Conservation (phyloP, 2,329 filamentous ascomycete species). For the Fusarium sp. region DNA sequence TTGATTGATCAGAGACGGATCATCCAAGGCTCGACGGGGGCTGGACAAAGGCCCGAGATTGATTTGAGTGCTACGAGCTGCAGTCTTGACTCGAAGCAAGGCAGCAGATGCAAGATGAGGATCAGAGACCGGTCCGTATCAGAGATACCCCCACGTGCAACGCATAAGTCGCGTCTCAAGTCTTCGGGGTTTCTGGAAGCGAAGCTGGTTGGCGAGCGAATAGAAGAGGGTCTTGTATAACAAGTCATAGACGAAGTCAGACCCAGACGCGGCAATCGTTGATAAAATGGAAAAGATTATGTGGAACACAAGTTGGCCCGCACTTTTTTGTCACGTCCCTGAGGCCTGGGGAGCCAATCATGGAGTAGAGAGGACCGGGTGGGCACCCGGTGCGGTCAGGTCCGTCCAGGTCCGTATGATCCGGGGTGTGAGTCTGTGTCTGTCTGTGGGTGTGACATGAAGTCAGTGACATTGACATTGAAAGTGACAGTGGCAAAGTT, state of each 20-base stretch:
- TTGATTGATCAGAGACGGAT: neutral
- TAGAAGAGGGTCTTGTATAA: constrained; percentile 3
- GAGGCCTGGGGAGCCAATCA: constrained; percentile 19
- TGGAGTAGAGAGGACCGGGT: constrained; percentile 23
- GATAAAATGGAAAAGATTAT: constrained; percentile 10
- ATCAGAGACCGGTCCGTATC: constrained; percentile 16
- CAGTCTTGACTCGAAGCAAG: neutral
- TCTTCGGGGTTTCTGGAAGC: neutral
- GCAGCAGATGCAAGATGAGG: neutral
- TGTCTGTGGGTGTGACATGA: neutral
- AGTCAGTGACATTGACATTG: neutral
- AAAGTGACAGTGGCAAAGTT: constrained; percentile 14
- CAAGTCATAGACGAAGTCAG: neutral
- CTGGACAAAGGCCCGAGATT: neutral
- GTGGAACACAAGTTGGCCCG: constrained; percentile 22
- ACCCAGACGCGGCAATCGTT: constrained; percentile 25
- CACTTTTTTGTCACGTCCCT: constrained; percentile 23
- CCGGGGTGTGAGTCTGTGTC: constrained; percentile 1
- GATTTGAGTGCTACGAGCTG: neutral
- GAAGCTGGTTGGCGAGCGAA: constrained; percentile 23
- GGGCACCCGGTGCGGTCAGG: constrained; percentile 34
- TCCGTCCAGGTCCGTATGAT: constrained; percentile 29
- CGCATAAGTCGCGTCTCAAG: constrained; percentile 3
- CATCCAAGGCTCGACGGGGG: neutral
- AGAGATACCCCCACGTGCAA: constrained; percentile 19